Conservation (phyloP, 495 filamentous ascomycete species). For the Hypoxylon fuscum region DNA sequence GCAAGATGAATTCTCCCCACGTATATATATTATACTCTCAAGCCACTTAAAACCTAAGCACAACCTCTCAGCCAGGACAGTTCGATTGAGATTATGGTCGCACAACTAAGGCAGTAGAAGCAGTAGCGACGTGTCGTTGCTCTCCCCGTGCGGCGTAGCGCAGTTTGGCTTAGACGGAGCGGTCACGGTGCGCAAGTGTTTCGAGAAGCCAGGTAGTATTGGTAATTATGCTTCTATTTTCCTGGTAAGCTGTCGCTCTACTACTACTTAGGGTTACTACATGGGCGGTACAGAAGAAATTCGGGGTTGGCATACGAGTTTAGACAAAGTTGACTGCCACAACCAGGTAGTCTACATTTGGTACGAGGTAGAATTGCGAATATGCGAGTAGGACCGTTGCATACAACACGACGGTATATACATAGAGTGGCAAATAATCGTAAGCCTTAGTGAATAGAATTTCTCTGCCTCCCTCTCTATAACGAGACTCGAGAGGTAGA, state of each 20-base stretch:
- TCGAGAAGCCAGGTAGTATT: slow-evolving; percentile 15
- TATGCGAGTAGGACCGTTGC: slow-evolving; percentile 15
- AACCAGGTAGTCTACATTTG: slow-evolving; percentile 30
- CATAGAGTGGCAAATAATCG: slow-evolving; percentile 29
- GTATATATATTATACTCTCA: slow-evolving; percentile 1
- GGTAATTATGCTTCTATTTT: slow-evolving; percentile 24
- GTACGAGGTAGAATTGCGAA: slow-evolving; percentile 5
- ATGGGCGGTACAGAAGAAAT: slow-evolving; percentile 21
- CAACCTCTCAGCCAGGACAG: slow-evolving; percentile 6
- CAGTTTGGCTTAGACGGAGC: not conserved
- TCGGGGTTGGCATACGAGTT: slow-evolving; percentile 13
- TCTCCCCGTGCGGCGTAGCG: slow-evolving; percentile 1
- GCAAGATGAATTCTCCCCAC: not conserved
- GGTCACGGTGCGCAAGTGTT: slow-evolving; percentile 24
- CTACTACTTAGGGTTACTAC: slow-evolving; percentile 15
- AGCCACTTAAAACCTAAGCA: not conserved
- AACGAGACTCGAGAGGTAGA: not conserved
- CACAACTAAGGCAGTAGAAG: not conserved
- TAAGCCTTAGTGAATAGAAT: slow-evolving; percentile 3
- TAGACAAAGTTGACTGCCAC: slow-evolving; percentile 6
- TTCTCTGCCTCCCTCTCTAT: not conserved
- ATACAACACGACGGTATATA: slow-evolving; percentile 17
- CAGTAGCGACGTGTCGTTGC: not conserved
- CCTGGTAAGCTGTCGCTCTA: slow-evolving; percentile 31
- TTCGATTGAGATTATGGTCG: not conserved